Base-by-base conservation (phyloP, 2,329 filamentous ascomycete species). In the Metarhizium sp. region DNA sequence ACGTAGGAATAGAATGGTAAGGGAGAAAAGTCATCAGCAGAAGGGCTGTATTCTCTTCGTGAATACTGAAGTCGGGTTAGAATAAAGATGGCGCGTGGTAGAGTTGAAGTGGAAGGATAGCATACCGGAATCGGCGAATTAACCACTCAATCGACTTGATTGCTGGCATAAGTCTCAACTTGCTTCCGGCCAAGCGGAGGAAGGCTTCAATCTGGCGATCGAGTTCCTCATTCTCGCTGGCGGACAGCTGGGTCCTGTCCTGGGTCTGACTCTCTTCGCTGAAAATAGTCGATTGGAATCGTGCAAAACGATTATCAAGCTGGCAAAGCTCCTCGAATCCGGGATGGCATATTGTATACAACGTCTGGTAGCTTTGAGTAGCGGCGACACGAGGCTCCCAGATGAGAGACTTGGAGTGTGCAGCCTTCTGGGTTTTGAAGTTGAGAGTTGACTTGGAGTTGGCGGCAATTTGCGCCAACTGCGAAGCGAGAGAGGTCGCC, bases 71-170 rank as follows among this genome's bases (percentile, higher is more conserved):
- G 50, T 52, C 50, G 40, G 29, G 55, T 62, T 57, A 57, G 53
- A 45, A 50, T 10, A n/a, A 5, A 40, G 25, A 16, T 36, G 36
- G 2, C 46, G n/a, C 16, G 20, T n/a, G 30, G 32, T n/a, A n/a
- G 13, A 14, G 14, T 29, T 10, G 32, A 40, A 38, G 20, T 36
- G 29, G 10, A n/a, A 18, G 32, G 5, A 52, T 18, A 7, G 63
- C 78, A 59, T 75, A 95, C 90, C 86, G 84, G 66, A 97, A 99
- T 64, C 92, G 81, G 65, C 94, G 80, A 54, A 99, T 81, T 50
- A 99, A 79, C 94, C 94, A 99, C 75, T 99, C 95, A 42, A 97
- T 78, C 16, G 92, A 85, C 72, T 95, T 95, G 54, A 96, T 82
- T 1, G 90, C 90, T 45, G 94, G 92, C 74, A 87, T 91, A 36